A percentile compares a stretch with the other conserved stretches of the same genome.
Evolutionary conservation across 768 basidiomycete genomes (phyloP).

Genomic region (Boletales sp.): DNA sequence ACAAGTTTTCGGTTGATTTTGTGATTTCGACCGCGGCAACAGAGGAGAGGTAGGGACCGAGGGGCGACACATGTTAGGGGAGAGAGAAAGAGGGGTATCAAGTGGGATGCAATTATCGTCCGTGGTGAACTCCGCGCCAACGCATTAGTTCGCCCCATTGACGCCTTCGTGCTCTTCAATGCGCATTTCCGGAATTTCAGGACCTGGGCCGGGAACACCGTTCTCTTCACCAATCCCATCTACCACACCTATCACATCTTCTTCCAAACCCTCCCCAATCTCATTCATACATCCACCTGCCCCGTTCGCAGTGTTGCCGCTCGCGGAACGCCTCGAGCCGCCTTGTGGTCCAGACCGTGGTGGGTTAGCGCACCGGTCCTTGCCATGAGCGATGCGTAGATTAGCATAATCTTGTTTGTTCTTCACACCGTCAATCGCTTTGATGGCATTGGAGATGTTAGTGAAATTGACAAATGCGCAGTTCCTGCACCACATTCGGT

Average conservation of each 20-base stretch:
- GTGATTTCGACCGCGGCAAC: constrained; percentile 18
- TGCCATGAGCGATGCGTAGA: constrained; percentile 90
- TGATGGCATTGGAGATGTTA: constrained; percentile 92
- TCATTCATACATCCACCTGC: constrained; percentile 12
- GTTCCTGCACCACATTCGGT: constrained; percentile 49
- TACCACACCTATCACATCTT: constrained; percentile 18
- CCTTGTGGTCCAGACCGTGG: constrained; percentile 82
- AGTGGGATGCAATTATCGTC: constrained; percentile 29
- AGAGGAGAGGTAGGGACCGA: constrained; percentile 9
- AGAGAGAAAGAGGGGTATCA: constrained; percentile 27
- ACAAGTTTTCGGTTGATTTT: constrained; percentile 33
- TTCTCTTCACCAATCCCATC: constrained; percentile 26
- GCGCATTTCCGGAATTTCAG: constrained; percentile 41
- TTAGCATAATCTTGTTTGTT: constrained; percentile 85
- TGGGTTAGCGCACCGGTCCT: constrained; percentile 93
- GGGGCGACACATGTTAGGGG: constrained; percentile 21
- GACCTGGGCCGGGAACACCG: constrained; percentile 20
- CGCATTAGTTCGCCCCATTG: constrained; percentile 20
- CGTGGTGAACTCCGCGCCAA: constrained; percentile 14
- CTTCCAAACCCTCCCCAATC: constrained; percentile 19
- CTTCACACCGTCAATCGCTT: constrained; percentile 97
- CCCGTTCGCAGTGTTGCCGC: constrained; percentile 33
- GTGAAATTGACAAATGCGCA: constrained; percentile 97
- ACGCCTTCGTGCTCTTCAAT: constrained; percentile 34
- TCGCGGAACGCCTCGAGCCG: constrained; percentile 47